Evolutionary conservation across 2,329 filamentous ascomycete species (phyloP).

Genomic region (Pseudogymnoascus sp.): DNA sequence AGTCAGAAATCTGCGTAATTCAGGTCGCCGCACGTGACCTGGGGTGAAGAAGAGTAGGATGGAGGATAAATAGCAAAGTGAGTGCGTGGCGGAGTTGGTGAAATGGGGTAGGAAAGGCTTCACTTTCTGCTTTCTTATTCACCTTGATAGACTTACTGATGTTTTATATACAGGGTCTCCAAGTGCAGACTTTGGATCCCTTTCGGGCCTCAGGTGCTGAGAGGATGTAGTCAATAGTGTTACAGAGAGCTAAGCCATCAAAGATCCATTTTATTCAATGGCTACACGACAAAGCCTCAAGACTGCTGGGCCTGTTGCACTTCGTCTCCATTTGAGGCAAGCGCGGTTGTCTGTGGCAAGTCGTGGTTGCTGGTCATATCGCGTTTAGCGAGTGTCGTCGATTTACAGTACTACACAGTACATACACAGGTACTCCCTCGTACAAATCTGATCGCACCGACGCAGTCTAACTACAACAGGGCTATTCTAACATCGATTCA

Average conservation of each 20-base stretch:
- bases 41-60: neutral
- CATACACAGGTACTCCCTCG: neutral
- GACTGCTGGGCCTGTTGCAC: neutral
- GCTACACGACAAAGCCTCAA: neutral
- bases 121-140: neutral
- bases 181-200: neutral
- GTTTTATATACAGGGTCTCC: neutral
- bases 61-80: neutral
- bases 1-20: slow-evolving; percentile 4
- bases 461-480: neutral
- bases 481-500: neutral
- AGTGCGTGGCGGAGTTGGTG: neutral
- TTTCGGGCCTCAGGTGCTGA: neutral
- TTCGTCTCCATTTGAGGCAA: neutral
- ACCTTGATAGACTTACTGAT: neutral
- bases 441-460: neutral
- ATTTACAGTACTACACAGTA: neutral
- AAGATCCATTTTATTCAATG: neutral
- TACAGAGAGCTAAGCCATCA: neutral
- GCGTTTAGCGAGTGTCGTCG: slow-evolving; percentile 1
- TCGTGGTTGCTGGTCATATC: neutral
- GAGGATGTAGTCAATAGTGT: neutral
- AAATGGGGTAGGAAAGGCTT: neutral
- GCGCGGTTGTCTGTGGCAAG: neutral
- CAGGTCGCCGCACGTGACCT: neutral